Conservation (phyloP, 768 basidiomycete species). For the Leucosporidium scottii region DNA sequence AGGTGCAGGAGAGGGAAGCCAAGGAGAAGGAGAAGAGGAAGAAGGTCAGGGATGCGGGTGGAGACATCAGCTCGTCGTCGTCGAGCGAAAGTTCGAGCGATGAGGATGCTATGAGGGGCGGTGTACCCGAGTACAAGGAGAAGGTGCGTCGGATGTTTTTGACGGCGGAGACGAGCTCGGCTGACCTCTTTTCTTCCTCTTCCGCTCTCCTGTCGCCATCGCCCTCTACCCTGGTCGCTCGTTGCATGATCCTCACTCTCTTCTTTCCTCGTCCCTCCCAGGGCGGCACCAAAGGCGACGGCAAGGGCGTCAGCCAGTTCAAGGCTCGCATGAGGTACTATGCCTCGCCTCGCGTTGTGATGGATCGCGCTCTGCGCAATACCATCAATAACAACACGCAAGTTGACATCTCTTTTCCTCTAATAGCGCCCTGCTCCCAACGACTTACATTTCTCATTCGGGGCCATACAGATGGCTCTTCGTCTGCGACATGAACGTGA, state of each 20-base stretch:
- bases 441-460: conserved; percentile 40
- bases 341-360: conserved; percentile 39
- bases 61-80: conserved; percentile 3
- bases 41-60: conserved; percentile 8
- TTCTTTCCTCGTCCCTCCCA: conserved; percentile 30
- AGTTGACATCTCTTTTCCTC: not conserved
- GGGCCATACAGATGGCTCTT: conserved; percentile 17
- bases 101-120: conserved; percentile 17
- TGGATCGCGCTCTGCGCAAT: conserved; percentile 41
- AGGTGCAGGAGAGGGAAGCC: conserved; percentile 31
- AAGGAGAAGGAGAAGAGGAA: conserved; percentile 33
- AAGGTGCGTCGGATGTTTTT: conserved; percentile 14
- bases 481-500: conserved; percentile 20
- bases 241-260: too few relatives aligned
- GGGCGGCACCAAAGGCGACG: conserved; percentile 38
- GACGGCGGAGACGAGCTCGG: not conserved
- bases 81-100: conserved; percentile 9
- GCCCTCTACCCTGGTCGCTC: conserved; percentile 31
- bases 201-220: not conserved
- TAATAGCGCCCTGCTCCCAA: conserved; percentile 36
- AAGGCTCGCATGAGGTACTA: conserved; percentile 37
- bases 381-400: conserved; percentile 39
- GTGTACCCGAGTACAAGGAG: conserved; percentile 18
- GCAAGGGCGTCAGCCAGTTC: conserved; percentile 29
- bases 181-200: conserved; percentile 8